Evolutionary conservation across 2,329 filamentous ascomycete genomes (phyloP).

Genomic region (Trichoderma koningii): DNA sequence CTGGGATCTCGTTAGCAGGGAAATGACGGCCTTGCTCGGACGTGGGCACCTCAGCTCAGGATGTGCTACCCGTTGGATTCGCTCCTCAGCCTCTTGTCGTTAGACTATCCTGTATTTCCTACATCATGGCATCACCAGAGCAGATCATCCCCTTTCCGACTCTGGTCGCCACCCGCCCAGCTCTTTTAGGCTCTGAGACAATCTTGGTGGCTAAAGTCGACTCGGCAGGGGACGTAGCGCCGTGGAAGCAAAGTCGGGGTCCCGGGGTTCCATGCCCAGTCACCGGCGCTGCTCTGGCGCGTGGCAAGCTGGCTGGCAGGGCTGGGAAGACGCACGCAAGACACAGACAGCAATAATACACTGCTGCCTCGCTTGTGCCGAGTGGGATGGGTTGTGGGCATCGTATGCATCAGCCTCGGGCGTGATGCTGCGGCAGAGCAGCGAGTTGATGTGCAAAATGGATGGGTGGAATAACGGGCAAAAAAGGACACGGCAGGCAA

Average conservation of each 20-base stretch:
- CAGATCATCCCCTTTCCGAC: neutral
- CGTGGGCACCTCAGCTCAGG: constrained; percentile 4
- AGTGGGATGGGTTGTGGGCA: neutral
- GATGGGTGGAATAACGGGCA: neutral
- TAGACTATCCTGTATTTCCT: neutral
- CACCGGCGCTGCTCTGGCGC: constrained; percentile 20
- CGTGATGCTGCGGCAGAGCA: neutral
- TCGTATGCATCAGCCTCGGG: neutral
- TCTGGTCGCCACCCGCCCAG: neutral
- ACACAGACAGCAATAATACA: neutral
- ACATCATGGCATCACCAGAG: neutral
- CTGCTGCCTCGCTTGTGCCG: neutral
- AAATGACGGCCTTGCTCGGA: neutral
- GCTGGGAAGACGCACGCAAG: constrained; percentile 14
- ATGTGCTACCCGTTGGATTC: neutral
- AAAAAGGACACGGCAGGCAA: neutral
- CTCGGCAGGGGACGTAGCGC: constrained; percentile 12
- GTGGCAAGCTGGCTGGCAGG: constrained; percentile 23
- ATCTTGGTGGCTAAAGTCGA: constrained; percentile 24
- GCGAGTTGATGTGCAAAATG: neutral
- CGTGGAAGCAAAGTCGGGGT: constrained; percentile 12
- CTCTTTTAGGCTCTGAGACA: constrained; percentile 13
- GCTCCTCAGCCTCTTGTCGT: constrained; percentile 3
- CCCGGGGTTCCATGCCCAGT: constrained; percentile 11
- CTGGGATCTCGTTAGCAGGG: neutral